Base-by-base conservation (phyloP, 2,329 filamentous ascomycete genomes). In the Talaromyces funiculosus region DNA sequence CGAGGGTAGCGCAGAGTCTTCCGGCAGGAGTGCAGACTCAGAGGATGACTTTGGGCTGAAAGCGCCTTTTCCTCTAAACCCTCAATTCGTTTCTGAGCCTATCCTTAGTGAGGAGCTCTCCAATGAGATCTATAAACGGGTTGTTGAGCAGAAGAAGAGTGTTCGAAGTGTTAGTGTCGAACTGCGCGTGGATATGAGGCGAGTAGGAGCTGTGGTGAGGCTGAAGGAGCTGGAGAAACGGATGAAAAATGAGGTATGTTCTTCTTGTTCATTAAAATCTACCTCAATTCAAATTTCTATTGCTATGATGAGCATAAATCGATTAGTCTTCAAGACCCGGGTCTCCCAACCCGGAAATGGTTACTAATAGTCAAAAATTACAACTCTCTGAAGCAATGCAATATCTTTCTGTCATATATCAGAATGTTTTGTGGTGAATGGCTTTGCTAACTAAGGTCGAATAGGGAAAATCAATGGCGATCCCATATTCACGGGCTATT, bases 281-380 rank as follows among this genome's bases (percentile, higher is more conserved):
- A 22, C 22, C 37, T 63, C 31, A 3, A 43, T 60, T 53, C 40
- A 8, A 14, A 24, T 3, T 16, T 24, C 59, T 53, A 58, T 57
- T 53, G 42, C 61, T 63, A 80, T 88, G 86, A 89, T 89, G 87
- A 90, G 83, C 78, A 85, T 83, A 89, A 53, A 80, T 85, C 93
- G 93, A 97, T 97, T 96, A 97, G 93, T 97, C 93, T 96, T 95
- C 83, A 97, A 96, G 92, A 97, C 92, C 86, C 76, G 80, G 74
- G 69, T 58, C 54, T 64, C 64, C 66, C 63, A 65, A 63, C 60
- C 67, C 67, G 71, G 71, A 71, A 86, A 74, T 97, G 77, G 68
- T 75, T 76, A 74, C 69, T 65, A 66, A 93, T 93, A 42, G 37
- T 81, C 88, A 83, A 84, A 80, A 80, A 80, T 84, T 84, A 82